Evolutionary conservation across 345 rosid species (phyloP), one percentile per base, ranked within the genome.

Genomic region (Linum lewisii): DNA sequence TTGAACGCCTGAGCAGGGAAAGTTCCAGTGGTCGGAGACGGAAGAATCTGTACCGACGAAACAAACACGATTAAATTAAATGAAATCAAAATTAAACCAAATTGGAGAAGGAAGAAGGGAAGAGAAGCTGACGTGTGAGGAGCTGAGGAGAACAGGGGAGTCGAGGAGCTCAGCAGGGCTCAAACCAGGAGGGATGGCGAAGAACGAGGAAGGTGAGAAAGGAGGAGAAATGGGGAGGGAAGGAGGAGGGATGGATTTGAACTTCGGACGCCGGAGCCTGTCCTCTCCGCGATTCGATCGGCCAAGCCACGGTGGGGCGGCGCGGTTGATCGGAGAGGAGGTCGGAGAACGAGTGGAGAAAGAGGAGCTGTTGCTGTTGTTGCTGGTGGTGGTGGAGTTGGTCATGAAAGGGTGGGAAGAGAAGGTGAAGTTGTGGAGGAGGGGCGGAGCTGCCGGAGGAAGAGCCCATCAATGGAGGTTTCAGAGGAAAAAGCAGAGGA

Each of bases 21-120:
- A 7, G 90, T 34, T 49, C 98, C 95, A 10, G 98, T 91, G 3
- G 96, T 91, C 6, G 98, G 96, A 26, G 98, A 91, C 32, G 96
- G 90, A 57, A 91, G 51, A 75, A 82, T 70, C 98, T 93, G 80
- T 36, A 69, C 22, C 71, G 11, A 59, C 52, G n/a, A 59, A 44
- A 57, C 4, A 22, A 54, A 64, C 16, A 61, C 16, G 2, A 59
- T 26, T 6, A 21, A 36, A 38, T 22, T 24, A 50, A 45, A 7
- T 24, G 44, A 64, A 37, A 19, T 55, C 42, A 22, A 11, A 51
- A 63, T 2, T 18, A 15, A 34, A 4, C 47, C 21, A 4, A 45
- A 22, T 18, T 7, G 19, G 0, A 14, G 3, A 65, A 65, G 45
- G 1, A 16, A 24, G 2, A 34, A 60, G 22, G 14, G 6, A 29